Evolutionary conservation across 352 stramenopile species (phyloP).

Genomic region (Aphanomyces stellatus): DNA sequence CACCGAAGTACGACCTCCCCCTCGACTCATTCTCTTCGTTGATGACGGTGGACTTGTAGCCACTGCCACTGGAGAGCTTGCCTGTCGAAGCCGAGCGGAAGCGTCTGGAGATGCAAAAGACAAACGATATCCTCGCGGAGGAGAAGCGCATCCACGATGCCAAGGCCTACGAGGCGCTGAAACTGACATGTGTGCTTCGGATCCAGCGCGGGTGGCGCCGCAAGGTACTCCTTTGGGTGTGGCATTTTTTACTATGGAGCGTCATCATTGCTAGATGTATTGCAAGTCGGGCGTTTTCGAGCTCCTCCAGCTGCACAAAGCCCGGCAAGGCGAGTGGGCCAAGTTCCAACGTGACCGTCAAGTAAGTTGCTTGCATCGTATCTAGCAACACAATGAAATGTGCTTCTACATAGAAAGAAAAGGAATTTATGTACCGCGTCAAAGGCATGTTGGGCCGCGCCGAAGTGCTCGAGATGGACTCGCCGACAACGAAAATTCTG

Average conservation of each 20-base stretch:
- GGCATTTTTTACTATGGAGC: not conserved
- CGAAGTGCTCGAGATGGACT: conserved; percentile 14
- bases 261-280: not conserved
- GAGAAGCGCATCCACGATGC: conserved; percentile 18
- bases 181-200: not conserved
- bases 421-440: not conserved
- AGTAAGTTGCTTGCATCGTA: not conserved
- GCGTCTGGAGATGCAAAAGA: not conserved
- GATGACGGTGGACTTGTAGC: too few species aligned
- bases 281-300: not conserved
- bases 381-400: not conserved
- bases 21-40: not conserved
- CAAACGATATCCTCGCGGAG: conserved; percentile 10
- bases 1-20: not conserved
- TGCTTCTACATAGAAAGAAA: conserved; percentile 3
- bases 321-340: conserved; percentile 6
- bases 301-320: conserved; percentile 1
- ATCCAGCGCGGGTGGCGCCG: conserved; percentile 17
- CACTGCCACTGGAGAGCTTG: not conserved
- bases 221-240: not conserved
- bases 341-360: conserved; percentile 10
- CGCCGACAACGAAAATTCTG: not conserved
- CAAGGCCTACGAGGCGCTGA: not conserved
- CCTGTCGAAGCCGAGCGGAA: not conserved
- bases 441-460: conserved; percentile 14